Evolutionary conservation across 2,329 filamentous ascomycete genomes (phyloP).

Genomic region (Claviceps purpurea): DNA sequence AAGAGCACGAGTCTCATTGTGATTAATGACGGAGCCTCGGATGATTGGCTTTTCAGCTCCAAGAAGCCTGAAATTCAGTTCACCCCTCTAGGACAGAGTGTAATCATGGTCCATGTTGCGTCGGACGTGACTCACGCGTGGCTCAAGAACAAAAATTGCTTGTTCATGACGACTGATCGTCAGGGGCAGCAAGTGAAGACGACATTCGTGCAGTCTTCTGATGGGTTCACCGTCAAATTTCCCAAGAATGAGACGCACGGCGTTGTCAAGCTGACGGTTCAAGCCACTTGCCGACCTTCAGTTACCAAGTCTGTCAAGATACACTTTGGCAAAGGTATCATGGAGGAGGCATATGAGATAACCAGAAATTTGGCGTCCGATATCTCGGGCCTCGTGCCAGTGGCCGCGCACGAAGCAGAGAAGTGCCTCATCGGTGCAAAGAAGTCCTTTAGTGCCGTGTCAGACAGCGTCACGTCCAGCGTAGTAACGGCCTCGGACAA

Average conservation of each 20-base stretch:
- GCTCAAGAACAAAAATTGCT: slow-evolving; percentile 39
- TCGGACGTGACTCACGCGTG: slow-evolving; percentile 35
- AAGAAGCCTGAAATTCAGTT: slow-evolving; percentile 20
- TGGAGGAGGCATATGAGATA: slow-evolving; percentile 30
- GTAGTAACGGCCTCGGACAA: slow-evolving; percentile 17
- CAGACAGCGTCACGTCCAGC: slow-evolving; percentile 13
- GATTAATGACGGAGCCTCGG: slow-evolving; percentile 14
- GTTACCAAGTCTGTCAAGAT: slow-evolving; percentile 48
- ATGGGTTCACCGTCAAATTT: slow-evolving; percentile 40
- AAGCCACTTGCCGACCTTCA: slow-evolving; percentile 44
- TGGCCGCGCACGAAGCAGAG: slow-evolving; percentile 25
- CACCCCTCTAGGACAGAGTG: slow-evolving; percentile 25
- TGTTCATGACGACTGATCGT: slow-evolving; percentile 41
- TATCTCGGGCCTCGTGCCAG: slow-evolving; percentile 26
- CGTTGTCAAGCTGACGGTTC: slow-evolving; percentile 42
- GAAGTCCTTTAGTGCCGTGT: slow-evolving; percentile 18
- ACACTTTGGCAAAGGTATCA: slow-evolving; percentile 40
- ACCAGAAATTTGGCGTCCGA: slow-evolving; percentile 30
- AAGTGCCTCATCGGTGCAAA: slow-evolving; percentile 22
- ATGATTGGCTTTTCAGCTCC: slow-evolving; percentile 22
- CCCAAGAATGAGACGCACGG: slow-evolving; percentile 42
- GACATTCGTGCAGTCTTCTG: slow-evolving; percentile 32
- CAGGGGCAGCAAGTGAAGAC: slow-evolving; percentile 33
- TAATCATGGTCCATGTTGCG: slow-evolving; percentile 42
- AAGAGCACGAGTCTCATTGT: slow-evolving; percentile 16